A percentile compares a stretch with the other conserved stretches of the same genome.
Conservation (phyloP, 371 early-diverging fungal species). For the Blakeslea trispora region DNA sequence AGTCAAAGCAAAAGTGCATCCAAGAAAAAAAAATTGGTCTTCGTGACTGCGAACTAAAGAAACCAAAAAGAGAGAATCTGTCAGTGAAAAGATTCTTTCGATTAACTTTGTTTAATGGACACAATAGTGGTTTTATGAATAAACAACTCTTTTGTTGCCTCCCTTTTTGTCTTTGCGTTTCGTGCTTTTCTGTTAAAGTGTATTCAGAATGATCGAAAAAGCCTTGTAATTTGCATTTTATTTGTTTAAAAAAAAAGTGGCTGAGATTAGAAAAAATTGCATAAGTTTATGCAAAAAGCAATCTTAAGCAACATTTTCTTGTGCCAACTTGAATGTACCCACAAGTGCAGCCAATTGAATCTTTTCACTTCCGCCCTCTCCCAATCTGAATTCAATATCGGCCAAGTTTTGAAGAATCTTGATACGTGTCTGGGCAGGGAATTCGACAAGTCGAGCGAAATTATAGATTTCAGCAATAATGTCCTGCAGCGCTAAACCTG, state of each 20-base stretch:
- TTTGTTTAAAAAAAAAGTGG: no score
- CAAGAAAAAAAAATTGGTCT: not conserved
- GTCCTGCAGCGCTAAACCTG: conserved; percentile 89
- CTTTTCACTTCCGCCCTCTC: conserved; percentile 79
- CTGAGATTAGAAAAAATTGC: no score
- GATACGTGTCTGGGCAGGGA: conserved; percentile 67
- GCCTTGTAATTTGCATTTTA: no score
- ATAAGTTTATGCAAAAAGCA: not conserved
- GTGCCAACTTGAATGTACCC: conserved; percentile 76
- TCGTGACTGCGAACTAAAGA: not conserved
- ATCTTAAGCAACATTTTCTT: conserved; percentile 57
- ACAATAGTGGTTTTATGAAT: no score
- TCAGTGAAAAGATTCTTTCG: no score
- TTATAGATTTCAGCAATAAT: conserved; percentile 79
- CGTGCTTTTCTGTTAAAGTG: no score
- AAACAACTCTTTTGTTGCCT: no score
- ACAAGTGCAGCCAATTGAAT: conserved; percentile 82
- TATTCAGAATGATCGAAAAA: no score
- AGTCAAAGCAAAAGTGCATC: no score
- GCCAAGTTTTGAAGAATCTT: conserved; percentile 79
- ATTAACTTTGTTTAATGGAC: no score
- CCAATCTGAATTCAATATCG: conserved; percentile 85
- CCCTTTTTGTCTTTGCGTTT: no score
- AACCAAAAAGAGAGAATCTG: no score
- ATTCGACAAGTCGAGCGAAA: conserved; percentile 62